Conservation (phyloP, 2,329 filamentous ascomycete species). For the Sphaceloma murrayae region DNA sequence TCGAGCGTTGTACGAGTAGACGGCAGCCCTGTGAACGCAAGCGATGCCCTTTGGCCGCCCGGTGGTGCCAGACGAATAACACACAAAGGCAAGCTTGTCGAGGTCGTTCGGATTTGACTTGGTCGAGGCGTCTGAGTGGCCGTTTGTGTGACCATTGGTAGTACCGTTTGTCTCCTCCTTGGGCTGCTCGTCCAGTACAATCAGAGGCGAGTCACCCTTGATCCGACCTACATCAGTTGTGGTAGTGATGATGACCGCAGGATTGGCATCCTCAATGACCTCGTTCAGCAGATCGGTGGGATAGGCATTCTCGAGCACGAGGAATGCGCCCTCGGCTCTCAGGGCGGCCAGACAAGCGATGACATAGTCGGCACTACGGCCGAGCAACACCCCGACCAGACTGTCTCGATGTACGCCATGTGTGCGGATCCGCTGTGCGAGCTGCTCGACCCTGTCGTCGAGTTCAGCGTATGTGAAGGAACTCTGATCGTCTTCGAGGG, state of each 20-base stretch:
- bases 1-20: constrained; percentile 63
- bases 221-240: constrained; percentile 55
- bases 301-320: constrained; percentile 72
- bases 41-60: constrained; percentile 74
- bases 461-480: constrained; percentile 65
- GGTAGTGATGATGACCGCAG: constrained; percentile 61
- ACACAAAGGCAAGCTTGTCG: constrained; percentile 68
- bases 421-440: constrained; percentile 54
- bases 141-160: constrained; percentile 21
- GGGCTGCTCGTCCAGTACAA: constrained; percentile 50
- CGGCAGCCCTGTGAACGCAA: constrained; percentile 64
- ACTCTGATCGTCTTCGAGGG: constrained; percentile 59
- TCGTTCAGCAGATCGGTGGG: constrained; percentile 64
- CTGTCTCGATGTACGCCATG: constrained; percentile 63
- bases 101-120: constrained; percentile 50
- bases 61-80: constrained; percentile 69
- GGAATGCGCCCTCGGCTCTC: constrained; percentile 67
- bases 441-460: constrained; percentile 54
- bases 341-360: constrained; percentile 70
- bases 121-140: constrained; percentile 44
- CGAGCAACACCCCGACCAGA: constrained; percentile 66
- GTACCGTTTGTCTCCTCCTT: constrained; percentile 26
- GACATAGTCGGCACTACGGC: constrained; percentile 68
- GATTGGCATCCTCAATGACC: constrained; percentile 65
- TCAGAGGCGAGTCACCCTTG: constrained; percentile 52